A percentile compares a stretch with the other conserved stretches of the same genome.
Evolutionary conservation across 129 eudicot species (phyloP).

Genomic region (Helichrysum umbraculigerum): DNA sequence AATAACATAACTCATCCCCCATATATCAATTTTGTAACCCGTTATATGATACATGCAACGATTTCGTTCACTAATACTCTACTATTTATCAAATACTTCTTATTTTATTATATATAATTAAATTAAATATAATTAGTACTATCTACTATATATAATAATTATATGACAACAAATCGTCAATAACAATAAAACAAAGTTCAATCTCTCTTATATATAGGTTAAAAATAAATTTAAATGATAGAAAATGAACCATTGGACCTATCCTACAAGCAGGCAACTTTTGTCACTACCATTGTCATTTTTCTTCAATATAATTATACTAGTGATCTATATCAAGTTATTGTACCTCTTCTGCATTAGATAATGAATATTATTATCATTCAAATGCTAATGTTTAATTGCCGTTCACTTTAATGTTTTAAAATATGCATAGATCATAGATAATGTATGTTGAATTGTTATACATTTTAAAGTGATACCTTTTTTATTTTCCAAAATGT

Average conservation of each 20-base stretch:
- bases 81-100: no score
- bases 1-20: no score
- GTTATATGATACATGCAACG: no score
- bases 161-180: no score
- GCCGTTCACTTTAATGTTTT: conserved; percentile 3
- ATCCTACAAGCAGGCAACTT: conserved; percentile 29
- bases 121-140: no score
- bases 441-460: not conserved
- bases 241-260: conserved; percentile 29
- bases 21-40: no score
- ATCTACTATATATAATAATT: no score
- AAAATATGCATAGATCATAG: not conserved
- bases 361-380: conserved; percentile 3
- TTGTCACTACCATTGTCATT: conserved; percentile 41
- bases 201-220: not conserved
- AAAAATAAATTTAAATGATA: not conserved
- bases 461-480: not conserved
- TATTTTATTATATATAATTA: no score
- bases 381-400: not conserved
- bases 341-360: conserved; percentile 20
- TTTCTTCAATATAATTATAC: not conserved
- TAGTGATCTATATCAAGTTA: conserved; percentile 6
- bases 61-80: no score
- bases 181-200: not conserved
- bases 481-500: conserved; percentile 14